phyloP scores from a whole-genome alignment of 202 grass and related monocot genomes.

The Setaria viridis region DNA sequence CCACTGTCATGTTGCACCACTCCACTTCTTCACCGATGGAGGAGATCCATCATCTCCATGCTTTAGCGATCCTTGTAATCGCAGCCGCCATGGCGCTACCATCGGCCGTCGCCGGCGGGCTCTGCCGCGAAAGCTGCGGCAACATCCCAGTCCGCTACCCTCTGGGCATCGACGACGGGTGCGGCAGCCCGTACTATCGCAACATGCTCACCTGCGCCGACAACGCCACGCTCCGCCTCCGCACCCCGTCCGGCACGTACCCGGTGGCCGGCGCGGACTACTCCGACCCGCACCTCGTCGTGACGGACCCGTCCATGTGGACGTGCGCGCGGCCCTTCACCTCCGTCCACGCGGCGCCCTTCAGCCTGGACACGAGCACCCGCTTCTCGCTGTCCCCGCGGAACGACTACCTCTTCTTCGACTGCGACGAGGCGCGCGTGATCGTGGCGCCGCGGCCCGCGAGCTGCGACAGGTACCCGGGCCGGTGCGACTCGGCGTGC shows the following conservation, averaged over 20 bases:
- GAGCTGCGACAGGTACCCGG: conserved; percentile 78
- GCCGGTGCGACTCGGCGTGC: conserved; percentile 83
- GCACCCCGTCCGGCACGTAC: conserved; percentile 84
- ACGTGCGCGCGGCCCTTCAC: conserved; percentile 64
- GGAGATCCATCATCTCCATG: conserved; percentile 31
- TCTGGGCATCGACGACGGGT: conserved; percentile 80
- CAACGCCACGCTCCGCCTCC: conserved; percentile 66
- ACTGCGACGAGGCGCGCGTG: conserved; percentile 70
- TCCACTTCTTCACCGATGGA: conserved; percentile 29
- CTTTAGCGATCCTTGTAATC: conserved; percentile 33
- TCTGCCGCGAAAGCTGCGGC: conserved; percentile 79
- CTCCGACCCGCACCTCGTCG: conserved; percentile 81
- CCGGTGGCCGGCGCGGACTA: conserved; percentile 71
- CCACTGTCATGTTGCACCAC: neutral
- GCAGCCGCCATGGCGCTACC: conserved; percentile 26
- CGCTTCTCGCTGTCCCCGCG: conserved; percentile 78
- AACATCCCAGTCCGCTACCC: conserved; percentile 75
- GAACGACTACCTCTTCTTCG: conserved; percentile 94
- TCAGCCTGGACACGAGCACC: conserved; percentile 95
- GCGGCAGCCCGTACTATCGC: conserved; percentile 95
- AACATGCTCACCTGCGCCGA: conserved; percentile 72
- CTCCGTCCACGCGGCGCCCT: conserved; percentile 50
- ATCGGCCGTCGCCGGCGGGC: conserved; percentile 16
- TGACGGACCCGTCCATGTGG: conserved; percentile 90
- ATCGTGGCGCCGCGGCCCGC: conserved; percentile 79